Conservation (phyloP, 768 basidiomycete species). For the Rhodotorula babjevae region DNA sequence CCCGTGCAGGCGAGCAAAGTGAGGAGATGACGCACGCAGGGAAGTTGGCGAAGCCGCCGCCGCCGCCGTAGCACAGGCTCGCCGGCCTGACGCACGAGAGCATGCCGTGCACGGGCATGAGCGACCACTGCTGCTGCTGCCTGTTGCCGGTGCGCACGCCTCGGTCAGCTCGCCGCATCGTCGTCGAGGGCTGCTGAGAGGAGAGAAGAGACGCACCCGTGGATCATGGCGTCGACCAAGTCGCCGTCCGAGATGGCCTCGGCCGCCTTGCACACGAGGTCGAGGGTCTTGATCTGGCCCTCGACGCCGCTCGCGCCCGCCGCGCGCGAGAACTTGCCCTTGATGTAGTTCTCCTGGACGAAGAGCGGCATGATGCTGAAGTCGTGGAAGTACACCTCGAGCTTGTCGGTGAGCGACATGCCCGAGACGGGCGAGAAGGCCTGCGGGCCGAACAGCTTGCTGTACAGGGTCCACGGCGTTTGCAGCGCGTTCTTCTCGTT, state of each 20-base stretch:
- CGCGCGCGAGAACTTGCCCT: slow-evolving; percentile 65
- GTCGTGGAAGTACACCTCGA: slow-evolving; percentile 95
- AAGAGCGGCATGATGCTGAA: slow-evolving; percentile 90
- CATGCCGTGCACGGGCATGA: slow-evolving; percentile 90
- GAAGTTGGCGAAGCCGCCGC: slow-evolving; percentile 23
- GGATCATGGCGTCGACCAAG: slow-evolving; percentile 85
- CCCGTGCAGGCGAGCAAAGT: too few species aligned
- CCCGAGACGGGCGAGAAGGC: slow-evolving; percentile 75
- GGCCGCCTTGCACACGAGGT: slow-evolving; percentile 79
- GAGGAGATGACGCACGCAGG: slow-evolving; percentile 12
- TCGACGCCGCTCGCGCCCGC: slow-evolving; percentile 58
- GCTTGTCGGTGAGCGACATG: slow-evolving; percentile 80
- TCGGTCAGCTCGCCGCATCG: background rate
- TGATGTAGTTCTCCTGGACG: slow-evolving; percentile 93
- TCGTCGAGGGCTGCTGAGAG: too few species aligned
- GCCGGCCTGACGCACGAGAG: slow-evolving; percentile 85
- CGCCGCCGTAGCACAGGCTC: slow-evolving; percentile 67
- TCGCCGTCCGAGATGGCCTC: slow-evolving; percentile 93
- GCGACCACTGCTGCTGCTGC: slow-evolving; percentile 87
- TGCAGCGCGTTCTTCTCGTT: slow-evolving; percentile 89
- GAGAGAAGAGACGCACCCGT: slow-evolving; percentile 58
- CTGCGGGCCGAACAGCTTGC: slow-evolving; percentile 84
- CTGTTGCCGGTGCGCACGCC: slow-evolving; percentile 48
- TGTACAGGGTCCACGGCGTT: slow-evolving; percentile 88
- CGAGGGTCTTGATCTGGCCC: slow-evolving; percentile 64